Base-by-base conservation (phyloP, 208 protist genomes). In the Acanthamoeba healyi region DNA sequence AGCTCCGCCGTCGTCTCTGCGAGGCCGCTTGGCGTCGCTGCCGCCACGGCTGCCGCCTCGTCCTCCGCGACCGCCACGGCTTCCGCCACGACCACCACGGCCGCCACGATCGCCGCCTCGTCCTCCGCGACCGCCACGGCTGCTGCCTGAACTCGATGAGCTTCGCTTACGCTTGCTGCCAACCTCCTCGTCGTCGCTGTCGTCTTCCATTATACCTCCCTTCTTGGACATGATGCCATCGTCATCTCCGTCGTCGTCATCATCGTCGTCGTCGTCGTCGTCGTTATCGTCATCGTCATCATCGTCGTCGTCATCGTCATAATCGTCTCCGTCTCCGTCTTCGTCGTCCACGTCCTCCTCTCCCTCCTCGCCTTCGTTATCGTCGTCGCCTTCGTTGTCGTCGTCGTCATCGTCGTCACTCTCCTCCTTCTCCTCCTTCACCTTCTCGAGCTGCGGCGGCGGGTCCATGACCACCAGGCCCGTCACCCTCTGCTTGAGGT, bases 401-500 rank as follows among this genome's bases (percentile, higher is more conserved):
- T 67, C 34, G 58, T 24, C 58, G 22, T 67, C 58, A n/a, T 79
- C 70, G 22, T 79, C 70, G 34, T 79, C 70, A 36, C 70, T 79
- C 4, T 79, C 70, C 34, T 38, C 70, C 70, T 79, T 79, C 22
- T 79, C 70, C 70, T 46, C 70, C 70, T 79, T 79, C 0, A 79
- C 70, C 17, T 24, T 4, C 38, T 79, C 70, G 38, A 79, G 70
- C 38, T 79, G 70, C 36, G 17, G 19, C 34, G 70, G 70, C 32
- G 70, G 70, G 19, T 79, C 70, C 70, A 44, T 79, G 36, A 79
- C 36, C 6, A 79, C 70, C 19, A 79, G 38, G 38, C 70, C 70
- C 70, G 70, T 79, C 22, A 79, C 70, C 1, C 70, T 24, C 70
- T 79, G 70, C 70, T 79, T 79, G 70, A 79, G 17, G 36, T 79